Evolutionary conservation across 2,329 filamentous ascomycete species (phyloP).

Genomic region (Botrytis squamosa): DNA sequence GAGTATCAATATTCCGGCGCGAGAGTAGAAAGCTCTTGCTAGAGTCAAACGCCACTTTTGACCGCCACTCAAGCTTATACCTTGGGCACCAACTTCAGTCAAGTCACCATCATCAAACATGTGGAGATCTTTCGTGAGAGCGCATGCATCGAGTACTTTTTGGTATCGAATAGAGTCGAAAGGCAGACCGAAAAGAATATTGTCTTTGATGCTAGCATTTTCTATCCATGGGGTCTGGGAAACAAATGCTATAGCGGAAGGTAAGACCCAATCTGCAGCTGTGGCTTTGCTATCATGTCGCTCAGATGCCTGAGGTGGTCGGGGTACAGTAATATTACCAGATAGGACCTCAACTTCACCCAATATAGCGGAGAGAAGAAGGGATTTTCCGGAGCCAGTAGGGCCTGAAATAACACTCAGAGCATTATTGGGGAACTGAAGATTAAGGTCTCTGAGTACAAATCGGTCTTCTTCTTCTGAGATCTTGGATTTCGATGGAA

Average conservation of each 20-base stretch:
- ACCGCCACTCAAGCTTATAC: conserved; percentile 77
- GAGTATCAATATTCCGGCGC: conserved; percentile 70
- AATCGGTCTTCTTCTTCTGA: conserved; percentile 58
- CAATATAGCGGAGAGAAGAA: conserved; percentile 69
- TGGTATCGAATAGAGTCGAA: conserved; percentile 64
- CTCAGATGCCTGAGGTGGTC: conserved; percentile 49
- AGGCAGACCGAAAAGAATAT: conserved; percentile 73
- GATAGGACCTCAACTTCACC: conserved; percentile 69
- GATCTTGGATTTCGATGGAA: conserved; percentile 64
- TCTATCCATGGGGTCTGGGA: conserved; percentile 82
- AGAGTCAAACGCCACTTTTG: conserved; percentile 80
- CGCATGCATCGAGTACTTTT: conserved; percentile 68
- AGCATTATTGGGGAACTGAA: conserved; percentile 65
- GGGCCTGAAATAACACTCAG: conserved; percentile 73
- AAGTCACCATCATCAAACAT: conserved; percentile 72
- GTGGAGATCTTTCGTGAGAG: conserved; percentile 69
- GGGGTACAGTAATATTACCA: conserved; percentile 57
- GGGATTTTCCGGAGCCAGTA: conserved; percentile 74
- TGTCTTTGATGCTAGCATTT: conserved; percentile 73
- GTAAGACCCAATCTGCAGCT: conserved; percentile 61
- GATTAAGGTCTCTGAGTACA: conserved; percentile 60
- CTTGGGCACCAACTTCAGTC: conserved; percentile 79
- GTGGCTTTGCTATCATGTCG: conserved; percentile 62
- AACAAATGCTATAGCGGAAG: conserved; percentile 67
- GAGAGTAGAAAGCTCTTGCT: conserved; percentile 74